Base-by-base conservation (phyloP, 163 green algal species). In the Volvox carteri region DNA sequence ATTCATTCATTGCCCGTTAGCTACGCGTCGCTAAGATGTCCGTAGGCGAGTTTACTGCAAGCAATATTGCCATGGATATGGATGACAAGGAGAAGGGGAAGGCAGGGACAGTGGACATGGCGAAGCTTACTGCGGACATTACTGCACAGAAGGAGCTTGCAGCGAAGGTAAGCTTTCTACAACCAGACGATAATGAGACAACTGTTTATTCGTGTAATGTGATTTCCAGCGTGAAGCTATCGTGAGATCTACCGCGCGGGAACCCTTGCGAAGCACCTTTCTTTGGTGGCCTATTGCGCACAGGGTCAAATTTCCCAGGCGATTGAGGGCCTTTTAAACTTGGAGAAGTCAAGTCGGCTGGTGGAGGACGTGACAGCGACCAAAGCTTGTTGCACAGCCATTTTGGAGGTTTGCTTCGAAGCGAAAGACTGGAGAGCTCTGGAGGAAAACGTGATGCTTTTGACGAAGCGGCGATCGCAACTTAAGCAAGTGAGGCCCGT, bases 401-500 rank as follows among this genome's bases (percentile, higher is more conserved):
- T 99, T 44, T 86, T 99, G 8, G 91, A 98, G n/a, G 86, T 97
- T 2, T 97, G 96, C 90, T 91, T 95, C 75, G 86, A 95, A n/a
- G 95, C 95, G 14, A 86, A 91, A 12, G 94, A 99, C 75, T 99
- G 96, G 97, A 96, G 98, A 76, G 86, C 92, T 25, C 93, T 99
- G 28, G 97, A 98, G 87, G 98, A 99, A 90, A 94, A 99, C 67
- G 96, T 99, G 42, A 86, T 98, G 70, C 90, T 99, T 80, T 92
- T 99, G 28, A 94, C 97, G 35, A 99, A 99, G 94, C 92, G 98
- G n/a, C 91, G 98, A 9, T 94, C 94, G 6, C 98, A 99, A 94
- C 91, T 99, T 6, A 99, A 99, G 93, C 95, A 98, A 93, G 96
- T 96, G 30, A 30, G 28, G n/a, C n/a, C n/a, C n/a, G n/a, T n/a